Evolutionary conservation across 1,139 yeast genomes (phyloP), one percentile per base, ranked within the genome.

Genomic region (Blastobotrys capitulatus): DNA sequence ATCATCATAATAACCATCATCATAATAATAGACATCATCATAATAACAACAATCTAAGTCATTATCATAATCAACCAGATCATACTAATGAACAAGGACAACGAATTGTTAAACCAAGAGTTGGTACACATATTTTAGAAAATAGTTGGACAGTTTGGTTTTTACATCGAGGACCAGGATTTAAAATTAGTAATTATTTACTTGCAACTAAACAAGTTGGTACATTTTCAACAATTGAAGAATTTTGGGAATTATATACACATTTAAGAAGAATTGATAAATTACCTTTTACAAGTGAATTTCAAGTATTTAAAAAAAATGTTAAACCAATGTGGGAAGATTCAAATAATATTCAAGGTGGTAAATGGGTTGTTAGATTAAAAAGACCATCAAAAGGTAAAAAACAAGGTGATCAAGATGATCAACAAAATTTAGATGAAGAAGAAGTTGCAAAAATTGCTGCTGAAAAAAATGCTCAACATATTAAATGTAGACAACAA

Each of bases 291-390:
- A 83, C 83, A 26, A 73, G 82, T 38, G 86, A 81, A 61, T 72
- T 78, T 54, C 79, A 80, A 54, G 64, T 82, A 15, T 82, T 83
- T 66, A 79, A 80, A 57, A 71, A 77, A 42, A 86, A 86, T 1
- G 76, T 82, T 41, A 78, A 77, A 59, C 88, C 88, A 18, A 79
- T 80, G 51, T 82, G 87, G 86, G 87, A 82, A 62, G 87, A 82
- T 60, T 84, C 86, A 1, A 70, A 74, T 50, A 82, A 82, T 60
- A 66, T 75, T 44, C 70, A 73, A 48, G 87, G 87, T 38, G 88
- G 88, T 2, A 72, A 85, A 58, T 82, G 86, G 86, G 76, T 78
- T 35, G 75, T 79, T 57, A 71, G 82, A 53, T 73, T 80, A 45
- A 57, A 58, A 40, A 59, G 71, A 29, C 66, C 66, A 13, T 49